These are phyloP conservation scores for Podaxis pistillaris DNA, from an alignment of 768 basidiomycete species.

Conservation along the genomic window DNA sequence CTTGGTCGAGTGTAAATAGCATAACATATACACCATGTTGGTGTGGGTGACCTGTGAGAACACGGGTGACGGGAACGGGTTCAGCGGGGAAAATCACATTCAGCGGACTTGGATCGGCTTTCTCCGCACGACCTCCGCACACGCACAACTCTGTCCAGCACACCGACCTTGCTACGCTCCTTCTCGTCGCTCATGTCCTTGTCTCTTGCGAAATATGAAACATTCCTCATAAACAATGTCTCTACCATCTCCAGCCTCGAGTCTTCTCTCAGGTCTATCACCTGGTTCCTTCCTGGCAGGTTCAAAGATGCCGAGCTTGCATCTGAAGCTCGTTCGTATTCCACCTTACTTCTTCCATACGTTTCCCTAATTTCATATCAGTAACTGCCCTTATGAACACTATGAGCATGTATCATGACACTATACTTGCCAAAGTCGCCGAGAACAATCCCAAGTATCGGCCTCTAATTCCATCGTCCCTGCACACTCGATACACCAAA, in stretches of 20 bases:
- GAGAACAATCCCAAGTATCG: conserved; percentile 66
- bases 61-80: neutral
- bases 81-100: conserved; percentile 21
- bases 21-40: no score
- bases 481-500: conserved; percentile 87
- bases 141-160: neutral
- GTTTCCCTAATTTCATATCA: conserved; percentile 32
- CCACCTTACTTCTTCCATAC: conserved; percentile 14
- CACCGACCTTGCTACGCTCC: conserved; percentile 3
- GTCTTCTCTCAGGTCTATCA: conserved; percentile 82
- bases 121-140: conserved; percentile 11
- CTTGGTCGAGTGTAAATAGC: neutral
- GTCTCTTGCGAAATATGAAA: conserved; percentile 72
- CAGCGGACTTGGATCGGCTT: conserved; percentile 13
- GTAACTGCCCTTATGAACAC: conserved; percentile 88
- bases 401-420: conserved; percentile 93
- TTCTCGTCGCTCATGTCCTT: conserved; percentile 48
- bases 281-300: conserved; percentile 94
- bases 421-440: conserved; percentile 70
- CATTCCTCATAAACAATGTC: conserved; percentile 81
- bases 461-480: conserved; percentile 71
- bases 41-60: neutral
- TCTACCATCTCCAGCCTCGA: conserved; percentile 87
- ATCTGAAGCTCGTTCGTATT: conserved; percentile 84
- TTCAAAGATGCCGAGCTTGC: conserved; percentile 98